Evolutionary conservation across 305 asterid genomes (phyloP), one percentile per base, ranked within the genome.

Genomic region (Petunia hybrid): DNA sequence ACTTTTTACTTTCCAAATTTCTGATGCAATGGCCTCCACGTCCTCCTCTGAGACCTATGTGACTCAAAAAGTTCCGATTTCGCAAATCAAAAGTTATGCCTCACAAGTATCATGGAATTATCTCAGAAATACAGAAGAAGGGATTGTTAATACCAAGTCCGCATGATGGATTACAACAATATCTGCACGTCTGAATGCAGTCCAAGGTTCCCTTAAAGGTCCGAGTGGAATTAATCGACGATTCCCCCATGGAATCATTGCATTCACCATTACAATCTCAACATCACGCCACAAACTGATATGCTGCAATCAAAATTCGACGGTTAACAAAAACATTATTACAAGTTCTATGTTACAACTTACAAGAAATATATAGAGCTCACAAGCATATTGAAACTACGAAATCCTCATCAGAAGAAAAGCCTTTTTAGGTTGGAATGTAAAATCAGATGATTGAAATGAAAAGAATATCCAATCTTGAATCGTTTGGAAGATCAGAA

Each of bases 181-280:
- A 90, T 95, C 90, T 65, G 94, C 98, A 70, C 92, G 90, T 64
- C 63, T 9, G n/a, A 95, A 91, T 82, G 91, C 97, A 80, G 90
- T 65, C 83, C 90, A 86, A 74, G 99, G 98, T 83, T 95, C 99
- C 88, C 99, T 89, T 78, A 95, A 85, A 2, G 99, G 91, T 82
- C 99, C 99, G 73, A 92, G 95, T 55, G 99, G 97, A 83, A 92
- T 78, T 86, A 93, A 88, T 35, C 63, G 87, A 83, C 66, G 81
- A 88, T 93, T 95, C 67, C 98, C 99, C 96, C 98, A 93, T 8
- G 97, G 97, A 93, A 87, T 87, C 92, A 93, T 70, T 16, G 94
- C 97, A 80, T 95, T 95, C 85, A 95, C 95, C 99, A 95, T 91
- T 81, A 93, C 91, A 86, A 95, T 93, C 89, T 95, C 99, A 22